Evolutionary conservation across 805 yeast genomes (phyloP), one percentile per base, ranked within the genome.

Genomic region (Cyberlindnera maritima): DNA sequence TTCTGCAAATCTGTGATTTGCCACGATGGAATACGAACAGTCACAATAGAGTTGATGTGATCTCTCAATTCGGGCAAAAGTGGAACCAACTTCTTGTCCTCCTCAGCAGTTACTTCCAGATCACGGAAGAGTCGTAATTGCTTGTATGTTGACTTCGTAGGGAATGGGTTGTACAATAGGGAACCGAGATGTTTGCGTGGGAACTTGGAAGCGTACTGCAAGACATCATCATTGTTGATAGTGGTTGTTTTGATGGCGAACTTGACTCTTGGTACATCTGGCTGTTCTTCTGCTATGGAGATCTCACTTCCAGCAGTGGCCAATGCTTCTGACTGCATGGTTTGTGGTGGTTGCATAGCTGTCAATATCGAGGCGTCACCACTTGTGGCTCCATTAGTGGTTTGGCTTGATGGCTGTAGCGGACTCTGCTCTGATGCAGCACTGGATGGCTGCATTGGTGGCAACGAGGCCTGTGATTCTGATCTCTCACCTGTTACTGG

Each of bases 101-200:
- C 37, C 4, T 35, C 37, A 12, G 39, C 39, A 7, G 36, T 31
- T 2, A 39, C 26, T 12, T 32, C 14, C 15, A 32, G 14, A 28
- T 48, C 46, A 14, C 35, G 29, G 48, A 41, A 54, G 17, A 47
- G 20, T 12, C 55, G 35, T 10, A 58, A 34, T 28, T 58, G 55
- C 28, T 41, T 47, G 40, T 61, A 54, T 11, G 76, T 67, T 1
- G 65, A 61, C 66, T 69, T 67, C 0, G 84, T 79, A 13, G 83
- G 81, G 18, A 73, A 71, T 9, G 80, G 77, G 37, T 74, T 75
- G 60, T 88, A 87, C 0, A 83, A 61, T 4, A 83, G 62, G 1
- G 79, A 68, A 0, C 88, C 88, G 10, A 84, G 63, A 48, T 72
- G 66, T 32, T 62, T 64, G 35, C 80, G 62, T 26, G 75, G 74